Conservation (phyloP, 495 filamentous ascomycete species). For the Trichocladium uniseriatum region DNA sequence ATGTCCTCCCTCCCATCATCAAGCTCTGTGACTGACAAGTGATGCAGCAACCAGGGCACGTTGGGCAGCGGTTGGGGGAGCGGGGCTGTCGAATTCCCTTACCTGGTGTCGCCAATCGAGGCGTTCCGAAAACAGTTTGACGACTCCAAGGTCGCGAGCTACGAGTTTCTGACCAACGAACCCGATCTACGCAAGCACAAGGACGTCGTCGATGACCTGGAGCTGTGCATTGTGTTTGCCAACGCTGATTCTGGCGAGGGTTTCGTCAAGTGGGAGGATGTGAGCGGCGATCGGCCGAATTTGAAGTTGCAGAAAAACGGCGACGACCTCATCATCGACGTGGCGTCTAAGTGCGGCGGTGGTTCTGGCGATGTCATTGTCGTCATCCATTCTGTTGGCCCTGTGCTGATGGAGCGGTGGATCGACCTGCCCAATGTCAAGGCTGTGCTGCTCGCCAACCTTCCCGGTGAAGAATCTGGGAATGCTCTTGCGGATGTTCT, state of each 20-base stretch:
- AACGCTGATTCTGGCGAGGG: conserved; percentile 84
- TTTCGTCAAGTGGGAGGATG: conserved; percentile 74
- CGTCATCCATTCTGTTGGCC: conserved; percentile 76
- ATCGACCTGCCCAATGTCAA: conserved; percentile 81
- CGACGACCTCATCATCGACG: conserved; percentile 67
- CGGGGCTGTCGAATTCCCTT: conserved; percentile 83
- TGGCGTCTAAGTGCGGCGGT: conserved; percentile 66
- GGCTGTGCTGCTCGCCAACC: conserved; percentile 84
- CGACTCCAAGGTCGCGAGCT: conserved; percentile 50
- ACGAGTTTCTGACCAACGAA: conserved; percentile 70
- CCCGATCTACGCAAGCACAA: conserved; percentile 33
- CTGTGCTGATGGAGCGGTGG: conserved; percentile 72
- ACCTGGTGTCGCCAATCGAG: conserved; percentile 76
- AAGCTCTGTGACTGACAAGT: no score
- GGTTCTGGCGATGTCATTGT: conserved; percentile 80
- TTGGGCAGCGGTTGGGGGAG: conserved; percentile 93
- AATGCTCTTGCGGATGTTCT: conserved; percentile 83
- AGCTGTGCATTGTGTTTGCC: conserved; percentile 82
- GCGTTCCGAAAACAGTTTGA: conserved; percentile 63
- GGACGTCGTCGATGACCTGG: conserved; percentile 46
- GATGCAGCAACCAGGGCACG: conserved; percentile 71
- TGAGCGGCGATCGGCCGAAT: conserved; percentile 86
- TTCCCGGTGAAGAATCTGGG: conserved; percentile 87
- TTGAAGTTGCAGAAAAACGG: conserved; percentile 80
- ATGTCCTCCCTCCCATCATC: no score